Base-by-base conservation (phyloP, 257 asterid species). In the Gardenia jasminoides region DNA sequence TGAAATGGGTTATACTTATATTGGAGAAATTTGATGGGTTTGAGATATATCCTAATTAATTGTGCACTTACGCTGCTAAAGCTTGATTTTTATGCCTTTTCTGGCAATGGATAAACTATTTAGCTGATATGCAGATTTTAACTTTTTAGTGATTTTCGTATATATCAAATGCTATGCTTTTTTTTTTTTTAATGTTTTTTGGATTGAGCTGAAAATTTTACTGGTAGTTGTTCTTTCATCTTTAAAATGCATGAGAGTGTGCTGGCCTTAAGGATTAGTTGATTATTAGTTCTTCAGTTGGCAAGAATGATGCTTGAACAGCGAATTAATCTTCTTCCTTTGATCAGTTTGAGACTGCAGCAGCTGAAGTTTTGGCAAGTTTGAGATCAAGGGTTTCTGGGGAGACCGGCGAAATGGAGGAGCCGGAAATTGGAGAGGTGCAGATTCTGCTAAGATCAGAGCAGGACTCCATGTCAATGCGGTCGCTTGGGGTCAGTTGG, bases 351-450 rank as follows among this genome's bases (percentile, higher is more conserved):
- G 99, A 96, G 85, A 91, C 90, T 69, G 99, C 97, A 9, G 98
- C 98, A 44, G 93, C 97, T 41, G 98, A 92, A 81, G 98, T 96
- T 83, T 87, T 96, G 78, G 89, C 92, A 10, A 86, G 97, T 82
- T 90, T 96, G 85, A 90, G 83, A 88, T 86, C 98, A 36, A 92
- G 91, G 86, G 92, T 92, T 52, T 85, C 94, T 72, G 90, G 97
- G 76, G 98, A 91, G 72, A 83, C 87, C 47, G 98, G 97, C 74
- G 97, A 90, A 86, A 87, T 92, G 93, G 97, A 93, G 82, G 98
- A 96, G 84, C 98, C 98, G 2, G 82, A 83, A 80, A 88, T 90
- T 19, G 97, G 98, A 80, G 95, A 96, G 81, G 99, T 96, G 85
- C 98, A 96, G 81, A 89, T 96, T 67, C 83, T 93, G 83, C 85